phyloP scores from a whole-genome alignment of 2,329 filamentous ascomycete genomes.

The Diaporthe vexans region DNA sequence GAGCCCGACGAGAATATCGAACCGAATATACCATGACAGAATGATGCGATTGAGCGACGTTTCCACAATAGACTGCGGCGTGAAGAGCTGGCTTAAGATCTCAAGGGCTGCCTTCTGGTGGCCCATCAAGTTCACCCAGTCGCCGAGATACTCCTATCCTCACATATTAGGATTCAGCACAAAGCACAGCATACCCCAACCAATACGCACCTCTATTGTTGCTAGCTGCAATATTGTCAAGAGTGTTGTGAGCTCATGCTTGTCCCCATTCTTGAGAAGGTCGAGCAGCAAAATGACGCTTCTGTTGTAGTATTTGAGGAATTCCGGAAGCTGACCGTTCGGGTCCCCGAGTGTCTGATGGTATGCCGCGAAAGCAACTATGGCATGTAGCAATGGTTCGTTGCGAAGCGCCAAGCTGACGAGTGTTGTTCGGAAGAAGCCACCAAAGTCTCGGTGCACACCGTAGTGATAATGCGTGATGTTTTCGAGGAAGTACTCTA shows the following conservation, averaged over 20 bases:
- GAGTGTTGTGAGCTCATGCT: conserved; percentile 80
- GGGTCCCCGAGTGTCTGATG: conserved; percentile 81
- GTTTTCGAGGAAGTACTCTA: conserved; percentile 83
- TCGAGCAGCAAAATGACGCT: conserved; percentile 83
- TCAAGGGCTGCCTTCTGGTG: conserved; percentile 92
- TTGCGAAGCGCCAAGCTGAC: conserved; percentile 79
- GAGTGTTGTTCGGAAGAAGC: conserved; percentile 81
- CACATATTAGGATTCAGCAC: conserved; percentile 24
- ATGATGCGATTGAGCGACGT: conserved; percentile 80
- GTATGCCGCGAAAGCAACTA: conserved; percentile 91
- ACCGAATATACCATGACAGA: conserved; percentile 90
- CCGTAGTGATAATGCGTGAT: conserved; percentile 88
- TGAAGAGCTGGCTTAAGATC: conserved; percentile 83
- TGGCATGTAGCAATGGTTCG: conserved; percentile 86
- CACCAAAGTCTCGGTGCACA: conserved; percentile 76
- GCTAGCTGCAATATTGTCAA: conserved; percentile 92
- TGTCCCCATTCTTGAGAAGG: conserved; percentile 78
- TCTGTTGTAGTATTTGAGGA: conserved; percentile 91
- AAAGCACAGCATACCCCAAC: conserved; percentile 45
- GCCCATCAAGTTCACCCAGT: conserved; percentile 93
- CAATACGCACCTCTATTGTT: conserved; percentile 82
- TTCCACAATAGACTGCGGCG: conserved; percentile 79
- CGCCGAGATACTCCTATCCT: conserved; percentile 87
- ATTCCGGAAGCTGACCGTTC: conserved; percentile 81
- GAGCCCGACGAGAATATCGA: conserved; percentile 87